A percentile compares a stretch with the other conserved stretches of the same genome.
Conservation (phyloP, 805 yeast genomes). For the Candida qinlingensis region DNA sequence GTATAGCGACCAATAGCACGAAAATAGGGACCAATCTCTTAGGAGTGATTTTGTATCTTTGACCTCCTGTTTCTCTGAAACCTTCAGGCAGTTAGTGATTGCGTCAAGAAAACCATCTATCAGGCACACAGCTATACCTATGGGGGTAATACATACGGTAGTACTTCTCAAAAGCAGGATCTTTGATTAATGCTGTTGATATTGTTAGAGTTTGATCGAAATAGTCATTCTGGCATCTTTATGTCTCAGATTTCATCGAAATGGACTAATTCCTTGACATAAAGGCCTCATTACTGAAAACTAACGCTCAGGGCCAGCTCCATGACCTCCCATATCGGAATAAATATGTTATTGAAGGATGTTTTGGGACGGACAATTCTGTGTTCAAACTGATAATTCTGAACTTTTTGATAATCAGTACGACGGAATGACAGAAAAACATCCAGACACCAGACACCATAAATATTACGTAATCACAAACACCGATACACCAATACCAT, state of each 20-base stretch:
- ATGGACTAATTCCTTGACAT: no score
- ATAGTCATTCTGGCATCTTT: no score
- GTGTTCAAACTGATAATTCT: no score
- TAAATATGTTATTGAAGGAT: neutral
- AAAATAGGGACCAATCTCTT: constrained; percentile 18
- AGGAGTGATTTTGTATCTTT: constrained; percentile 21
- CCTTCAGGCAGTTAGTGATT: constrained; percentile 1
- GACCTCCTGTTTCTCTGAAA: constrained; percentile 21
- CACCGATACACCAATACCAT: no score
- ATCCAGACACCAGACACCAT: constrained; percentile 1
- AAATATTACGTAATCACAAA: no score
- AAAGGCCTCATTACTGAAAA: neutral
- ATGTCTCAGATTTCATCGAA: no score
- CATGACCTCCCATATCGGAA: constrained; percentile 8
- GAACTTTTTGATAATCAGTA: neutral
- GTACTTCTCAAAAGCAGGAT: constrained; percentile 23
- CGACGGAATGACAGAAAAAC: neutral
- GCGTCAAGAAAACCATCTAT: no score
- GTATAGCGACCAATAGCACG: constrained; percentile 18
- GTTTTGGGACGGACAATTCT: no score
- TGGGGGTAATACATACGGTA: constrained; percentile 15
- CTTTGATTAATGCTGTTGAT: constrained; percentile 18
- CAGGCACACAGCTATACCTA: no score
- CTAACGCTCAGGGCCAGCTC: constrained; percentile 13
- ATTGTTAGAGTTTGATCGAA: no score